These are phyloP conservation scores for Schwanniomyces polymorphus DNA, from an alignment of 805 yeast species.

Conservation along the genomic window DNA sequence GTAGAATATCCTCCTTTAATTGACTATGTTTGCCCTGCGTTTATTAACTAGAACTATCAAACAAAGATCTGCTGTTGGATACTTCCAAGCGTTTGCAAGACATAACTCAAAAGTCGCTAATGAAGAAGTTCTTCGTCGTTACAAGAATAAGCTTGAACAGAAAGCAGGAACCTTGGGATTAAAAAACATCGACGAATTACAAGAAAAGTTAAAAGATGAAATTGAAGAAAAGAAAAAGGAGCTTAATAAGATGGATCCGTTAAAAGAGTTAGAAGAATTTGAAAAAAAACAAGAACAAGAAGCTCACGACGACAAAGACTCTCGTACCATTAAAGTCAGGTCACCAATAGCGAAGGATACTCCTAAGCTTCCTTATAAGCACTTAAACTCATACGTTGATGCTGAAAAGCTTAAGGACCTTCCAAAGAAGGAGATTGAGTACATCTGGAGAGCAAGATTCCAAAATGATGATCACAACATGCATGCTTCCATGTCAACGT, in stretches of 20 bases:
- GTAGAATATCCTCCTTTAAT: neutral
- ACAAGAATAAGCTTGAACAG: constrained; percentile 31
- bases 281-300: constrained; percentile 40
- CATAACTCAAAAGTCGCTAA: neutral
- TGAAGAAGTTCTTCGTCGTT: constrained; percentile 11
- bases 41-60: neutral
- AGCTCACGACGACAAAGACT: constrained; percentile 18
- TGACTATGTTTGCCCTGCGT: neutral
- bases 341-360: constrained; percentile 34
- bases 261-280: constrained; percentile 61
- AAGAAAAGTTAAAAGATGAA: constrained; percentile 59
- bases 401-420: constrained; percentile 61
- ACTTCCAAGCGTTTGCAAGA: neutral
- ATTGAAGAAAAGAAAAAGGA: constrained; percentile 57
- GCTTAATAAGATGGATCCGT: constrained; percentile 65
- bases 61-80: neutral
- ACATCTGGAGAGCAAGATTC: constrained; percentile 89
- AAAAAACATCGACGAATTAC: constrained; percentile 55
- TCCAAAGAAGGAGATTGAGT: constrained; percentile 64
- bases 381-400: constrained; percentile 69
- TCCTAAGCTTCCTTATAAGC: constrained; percentile 59
- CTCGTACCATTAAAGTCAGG: constrained; percentile 30
- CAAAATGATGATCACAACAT: constrained; percentile 56
- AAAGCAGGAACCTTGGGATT: constrained; percentile 37
- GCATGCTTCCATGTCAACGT: constrained; percentile 60